A percentile compares a stretch with the other conserved stretches of the same genome.
phyloP scores from a whole-genome alignment of 2,329 filamentous ascomycete species.

The Stemphylium lycopersici region DNA sequence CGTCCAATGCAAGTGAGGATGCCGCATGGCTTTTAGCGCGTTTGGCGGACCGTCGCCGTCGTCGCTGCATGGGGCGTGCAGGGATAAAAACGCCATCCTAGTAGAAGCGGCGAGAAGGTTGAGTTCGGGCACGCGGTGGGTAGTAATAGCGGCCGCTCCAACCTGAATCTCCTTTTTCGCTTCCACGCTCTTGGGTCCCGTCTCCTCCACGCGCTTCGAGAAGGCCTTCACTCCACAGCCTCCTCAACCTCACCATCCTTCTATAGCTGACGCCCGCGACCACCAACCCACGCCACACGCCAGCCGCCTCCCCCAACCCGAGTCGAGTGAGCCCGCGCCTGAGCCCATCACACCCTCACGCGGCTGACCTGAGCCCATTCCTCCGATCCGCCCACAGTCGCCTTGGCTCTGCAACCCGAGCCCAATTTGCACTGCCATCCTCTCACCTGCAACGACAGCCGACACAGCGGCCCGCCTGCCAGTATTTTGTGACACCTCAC shows the following conservation, averaged over 20 bases:
- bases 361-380: not conserved
- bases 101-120: conserved; percentile 37
- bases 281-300: not conserved
- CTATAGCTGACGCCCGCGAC: not conserved
- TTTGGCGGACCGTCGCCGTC: conserved; percentile 32
- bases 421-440: conserved; percentile 22
- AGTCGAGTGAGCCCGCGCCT: too few species aligned
- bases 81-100: conserved; percentile 27
- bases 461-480: conserved; percentile 38
- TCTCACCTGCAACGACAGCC: conserved; percentile 39
- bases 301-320: not conserved
- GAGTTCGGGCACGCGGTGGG: conserved; percentile 34
- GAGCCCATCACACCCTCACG: conserved; percentile 2
- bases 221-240: conserved; percentile 30
- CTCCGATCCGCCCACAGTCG: conserved; percentile 6
- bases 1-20: conserved; percentile 17
- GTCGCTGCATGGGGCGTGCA: conserved; percentile 33
- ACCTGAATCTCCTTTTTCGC: conserved; percentile 44
- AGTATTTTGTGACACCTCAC: conserved; percentile 39
- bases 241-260: conserved; percentile 6
- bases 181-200: conserved; percentile 42
- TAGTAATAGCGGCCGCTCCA: conserved; percentile 43
- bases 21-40: conserved; percentile 24
- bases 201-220: conserved; percentile 42
- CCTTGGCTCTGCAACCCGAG: conserved; percentile 16